These are phyloP conservation scores for Podaxis carcinomalis DNA, from an alignment of 768 basidiomycete genomes.

Conservation along the genomic window DNA sequence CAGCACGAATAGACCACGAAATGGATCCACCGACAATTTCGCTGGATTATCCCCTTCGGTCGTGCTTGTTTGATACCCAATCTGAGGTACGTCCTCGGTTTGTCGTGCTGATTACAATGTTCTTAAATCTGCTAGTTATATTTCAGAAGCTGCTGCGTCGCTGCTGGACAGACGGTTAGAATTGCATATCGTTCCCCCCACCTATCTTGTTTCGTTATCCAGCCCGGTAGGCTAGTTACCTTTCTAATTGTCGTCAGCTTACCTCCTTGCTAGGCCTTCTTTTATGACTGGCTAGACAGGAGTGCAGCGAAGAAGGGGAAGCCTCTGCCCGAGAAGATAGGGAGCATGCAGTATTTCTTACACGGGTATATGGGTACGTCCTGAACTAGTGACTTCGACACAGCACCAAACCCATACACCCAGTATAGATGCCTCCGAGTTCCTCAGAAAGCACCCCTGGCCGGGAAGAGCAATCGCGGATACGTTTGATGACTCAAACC, in stretches of 20 bases:
- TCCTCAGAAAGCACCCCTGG: constrained; percentile 82
- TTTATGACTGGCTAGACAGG: constrained; percentile 89
- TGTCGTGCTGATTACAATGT: not conserved
- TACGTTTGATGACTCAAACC: constrained; percentile 81
- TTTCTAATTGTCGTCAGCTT: not conserved
- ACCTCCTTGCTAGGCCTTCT: constrained; percentile 60
- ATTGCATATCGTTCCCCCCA: constrained; percentile 81
- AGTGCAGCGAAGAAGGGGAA: constrained; percentile 81
- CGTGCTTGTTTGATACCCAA: constrained; percentile 87
- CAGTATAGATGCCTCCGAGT: constrained; percentile 79
- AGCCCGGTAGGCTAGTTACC: constrained; percentile 50
- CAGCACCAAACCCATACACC: not conserved
- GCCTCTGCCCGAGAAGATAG: constrained; percentile 81
- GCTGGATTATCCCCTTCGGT: constrained; percentile 90
- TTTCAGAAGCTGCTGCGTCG: constrained; percentile 87
- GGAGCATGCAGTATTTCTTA: constrained; percentile 86
- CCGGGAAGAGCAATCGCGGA: constrained; percentile 81
- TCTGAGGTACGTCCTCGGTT: constrained; percentile 49
- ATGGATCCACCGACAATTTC: constrained; percentile 85
- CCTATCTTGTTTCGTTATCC: constrained; percentile 77
- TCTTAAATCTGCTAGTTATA: constrained; percentile 49
- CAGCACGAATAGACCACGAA: constrained; percentile 61
- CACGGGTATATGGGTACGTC: constrained; percentile 70
- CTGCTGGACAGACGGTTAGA: constrained; percentile 71
- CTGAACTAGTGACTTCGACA: not conserved